These are phyloP conservation scores for Cladosporium colombiae DNA, from an alignment of 2,329 filamentous ascomycete genomes.

Conservation along the genomic window DNA sequence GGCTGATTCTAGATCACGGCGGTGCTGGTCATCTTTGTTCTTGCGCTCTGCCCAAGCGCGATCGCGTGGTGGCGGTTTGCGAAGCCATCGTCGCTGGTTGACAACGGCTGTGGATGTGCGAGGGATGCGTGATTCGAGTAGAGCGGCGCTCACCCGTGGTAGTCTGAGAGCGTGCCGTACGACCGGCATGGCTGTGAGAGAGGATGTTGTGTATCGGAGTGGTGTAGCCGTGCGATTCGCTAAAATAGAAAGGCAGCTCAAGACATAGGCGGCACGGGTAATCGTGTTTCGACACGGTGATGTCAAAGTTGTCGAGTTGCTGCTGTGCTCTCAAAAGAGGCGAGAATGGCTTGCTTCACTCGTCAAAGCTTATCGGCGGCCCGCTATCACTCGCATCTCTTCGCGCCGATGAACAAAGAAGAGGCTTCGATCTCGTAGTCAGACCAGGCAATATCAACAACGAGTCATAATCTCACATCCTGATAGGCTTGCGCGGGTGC, in stretches of 20 bases:
- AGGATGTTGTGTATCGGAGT: background rate
- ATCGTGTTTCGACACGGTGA: background rate
- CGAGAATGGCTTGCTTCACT: background rate
- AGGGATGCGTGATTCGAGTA: constrained; percentile 5
- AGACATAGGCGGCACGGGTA: background rate
- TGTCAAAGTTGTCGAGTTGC: background rate
- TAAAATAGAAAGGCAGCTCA: background rate
- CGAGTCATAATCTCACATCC: background rate
- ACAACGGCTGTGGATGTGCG: constrained; percentile 9
- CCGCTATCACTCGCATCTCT: constrained; percentile 1
- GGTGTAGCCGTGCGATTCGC: background rate
- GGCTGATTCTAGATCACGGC: constrained; percentile 10
- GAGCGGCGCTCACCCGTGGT: constrained; percentile 20
- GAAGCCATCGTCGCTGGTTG: constrained; percentile 25
- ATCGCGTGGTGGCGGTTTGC: constrained; percentile 24
- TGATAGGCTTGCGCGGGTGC: background rate
- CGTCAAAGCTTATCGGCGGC: constrained; percentile 4
- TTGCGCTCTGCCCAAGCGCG: constrained; percentile 20
- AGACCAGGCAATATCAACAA: background rate
- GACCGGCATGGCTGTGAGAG: constrained; percentile 19
- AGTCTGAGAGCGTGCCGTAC: constrained; percentile 22
- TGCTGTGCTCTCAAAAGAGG: background rate
- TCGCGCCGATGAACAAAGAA: background rate
- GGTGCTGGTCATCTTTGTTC: background rate
- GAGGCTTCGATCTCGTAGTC: background rate